Evolutionary conservation across 768 basidiomycete species (phyloP).

Genomic region (Panaeolus papilionaceus): DNA sequence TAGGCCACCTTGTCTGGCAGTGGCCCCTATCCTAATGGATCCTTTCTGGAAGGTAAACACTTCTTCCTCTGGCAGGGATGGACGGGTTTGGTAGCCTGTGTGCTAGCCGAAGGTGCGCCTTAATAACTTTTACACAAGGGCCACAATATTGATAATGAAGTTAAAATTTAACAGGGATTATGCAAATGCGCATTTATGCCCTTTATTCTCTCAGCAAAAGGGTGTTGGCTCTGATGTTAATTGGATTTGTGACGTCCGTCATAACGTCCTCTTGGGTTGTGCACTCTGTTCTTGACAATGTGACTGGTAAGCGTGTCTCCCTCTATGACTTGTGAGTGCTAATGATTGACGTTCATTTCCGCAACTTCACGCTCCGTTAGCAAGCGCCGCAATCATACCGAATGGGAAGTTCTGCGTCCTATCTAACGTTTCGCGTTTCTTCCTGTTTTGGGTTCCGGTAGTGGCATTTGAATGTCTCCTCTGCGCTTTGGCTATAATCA

Average conservation of each 20-base stretch:
- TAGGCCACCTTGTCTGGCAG: no score
- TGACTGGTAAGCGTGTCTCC: slow-evolving; percentile 42
- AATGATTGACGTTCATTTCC: neutral
- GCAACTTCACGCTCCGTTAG: slow-evolving; percentile 19
- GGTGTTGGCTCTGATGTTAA: slow-evolving; percentile 53
- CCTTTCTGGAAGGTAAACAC: slow-evolving; percentile 38
- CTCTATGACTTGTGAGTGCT: neutral
- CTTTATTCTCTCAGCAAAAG: slow-evolving; percentile 60
- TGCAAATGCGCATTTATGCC: slow-evolving; percentile 68
- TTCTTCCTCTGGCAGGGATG: slow-evolving; percentile 69
- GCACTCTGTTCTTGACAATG: slow-evolving; percentile 45
- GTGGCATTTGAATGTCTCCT: slow-evolving; percentile 59
- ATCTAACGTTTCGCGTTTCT: slow-evolving; percentile 46
- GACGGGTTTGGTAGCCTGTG: slow-evolving; percentile 59
- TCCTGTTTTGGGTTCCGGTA: slow-evolving; percentile 66
- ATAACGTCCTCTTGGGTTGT: slow-evolving; percentile 53
- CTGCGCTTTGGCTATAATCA: slow-evolving; percentile 53
- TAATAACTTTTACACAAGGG: neutral
- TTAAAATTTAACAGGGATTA: slow-evolving; percentile 47
- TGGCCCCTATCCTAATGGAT: no score
- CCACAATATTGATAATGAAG: neutral
- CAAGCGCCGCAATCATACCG: slow-evolving; percentile 29
- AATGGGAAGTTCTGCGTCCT: slow-evolving; percentile 49
- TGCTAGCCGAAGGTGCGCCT: slow-evolving; percentile 57
- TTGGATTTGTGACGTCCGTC: slow-evolving; percentile 45